Base-by-base conservation (phyloP, 257 asterid species). In the Gentiana straminea region DNA sequence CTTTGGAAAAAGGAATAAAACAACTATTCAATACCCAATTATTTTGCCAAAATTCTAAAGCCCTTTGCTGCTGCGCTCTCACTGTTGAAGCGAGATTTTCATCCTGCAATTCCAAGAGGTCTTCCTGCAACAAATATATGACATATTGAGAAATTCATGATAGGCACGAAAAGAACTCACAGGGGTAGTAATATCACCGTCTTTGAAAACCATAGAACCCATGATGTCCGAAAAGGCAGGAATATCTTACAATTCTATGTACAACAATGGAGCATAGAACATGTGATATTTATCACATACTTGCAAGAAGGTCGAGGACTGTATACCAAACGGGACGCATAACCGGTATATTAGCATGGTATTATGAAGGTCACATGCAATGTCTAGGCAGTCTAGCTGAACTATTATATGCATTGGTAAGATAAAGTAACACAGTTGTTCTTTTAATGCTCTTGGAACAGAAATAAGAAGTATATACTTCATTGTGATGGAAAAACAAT, bases 31-130 rank as follows among this genome's bases (percentile, higher is more conserved):
- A 35, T 87, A 91, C 98, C 98, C 98, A 91, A 70, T 91, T 84
- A 66, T 71, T 84, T 75, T 81, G 93, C 98, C 98, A 91, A 77
- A 91, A 91, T 55, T 84, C 83, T 10, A 83, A 67, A 58, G 86
- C 95, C 54, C 98, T 82, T 0, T 69, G 73, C 74, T 83, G 86
- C 68, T 91, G 93, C 49, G 75, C 78, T 77, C 85, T 81, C 70
- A 87, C 59, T 6, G 73, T 70, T 11, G 81, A 72, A 73, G 98
- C 97, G 78, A 91, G 95, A 63, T 81, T 77, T 67, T 75, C 67
- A 73, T 91, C 97, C 74, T 91, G 98, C 80, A 91, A 66, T 79
- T 83, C 98, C 76, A 73, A 52, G 59, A 91, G 98, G 76, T 87
- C 94, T 75, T 87, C 97, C 98, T 91, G 65, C 70, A 64, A 34